Base-by-base conservation (phyloP, 371 early-diverging fungal species). In the Phascolomyces articulosus region DNA sequence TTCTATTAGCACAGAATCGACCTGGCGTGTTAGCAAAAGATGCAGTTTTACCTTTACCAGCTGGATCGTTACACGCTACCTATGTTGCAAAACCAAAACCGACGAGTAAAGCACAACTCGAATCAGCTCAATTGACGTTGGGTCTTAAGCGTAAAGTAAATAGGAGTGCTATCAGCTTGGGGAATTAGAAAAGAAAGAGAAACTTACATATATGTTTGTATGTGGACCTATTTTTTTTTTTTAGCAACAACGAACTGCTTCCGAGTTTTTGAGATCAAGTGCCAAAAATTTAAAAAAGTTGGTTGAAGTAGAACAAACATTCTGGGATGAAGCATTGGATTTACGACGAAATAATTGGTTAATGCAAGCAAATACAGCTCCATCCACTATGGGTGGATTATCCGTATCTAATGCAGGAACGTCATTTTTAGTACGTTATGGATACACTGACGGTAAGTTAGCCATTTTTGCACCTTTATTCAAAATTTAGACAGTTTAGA, bases 241-340 rank as follows among this genome's bases (percentile, higher is more conserved):
- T 27, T 73, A 84, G 70, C 90, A 90, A 67, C 79, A 90, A 65
- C 78, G 80, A 53, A 81, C 78, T 26, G 90, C 91, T 0, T 76
- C 89, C 1, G 77, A 80, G 10, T 87, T 84, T 24, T 73, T 91
- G 59, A 77, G 80, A 58, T 65, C 75, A 27, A 83, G 87, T 23
- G 87, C 90, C 2, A 56, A 70, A 21, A 72, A 79, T 13, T 77
- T 91, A 44, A 70, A 73, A 28, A 62, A 60, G 0, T 68, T 90
- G 13, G 86, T 83, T 18, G 71, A 79, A 28, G 74, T 78, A n/a
- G 91, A 90, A 60, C 74, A 85, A 21, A 77, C 78, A 29, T 91
- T 91, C 64, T 91, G 91, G 91, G 83, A 79, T 20, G 84, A 86
- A 16, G 90, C 90, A 8, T 77, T 89, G 56, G 82, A 80, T 60